These are phyloP conservation scores for Lunasporangiospora selenospora DNA, from an alignment of 192 early-diverging fungal genomes.

Conservation along the genomic window DNA sequence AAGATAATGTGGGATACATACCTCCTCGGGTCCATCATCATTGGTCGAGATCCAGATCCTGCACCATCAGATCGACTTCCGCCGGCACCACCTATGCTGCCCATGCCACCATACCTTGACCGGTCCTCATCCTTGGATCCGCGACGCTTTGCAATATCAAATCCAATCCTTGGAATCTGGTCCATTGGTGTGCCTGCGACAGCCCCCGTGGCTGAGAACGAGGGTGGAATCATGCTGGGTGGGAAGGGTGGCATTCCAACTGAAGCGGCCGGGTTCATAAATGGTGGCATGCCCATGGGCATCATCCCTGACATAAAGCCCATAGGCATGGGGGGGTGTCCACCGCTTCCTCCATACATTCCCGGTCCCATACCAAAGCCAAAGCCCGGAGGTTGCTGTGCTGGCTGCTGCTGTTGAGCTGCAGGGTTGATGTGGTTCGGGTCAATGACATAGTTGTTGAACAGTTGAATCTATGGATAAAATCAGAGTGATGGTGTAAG, in stretches of 20 bases:
- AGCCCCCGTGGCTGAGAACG: slow-evolving; percentile 41
- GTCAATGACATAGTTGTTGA: slow-evolving; percentile 91
- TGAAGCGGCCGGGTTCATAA: slow-evolving; percentile 30
- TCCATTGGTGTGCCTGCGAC: slow-evolving; percentile 58
- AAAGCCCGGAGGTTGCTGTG: slow-evolving; percentile 19
- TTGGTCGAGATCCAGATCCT: slow-evolving; percentile 17
- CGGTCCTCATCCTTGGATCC: slow-evolving; percentile 28
- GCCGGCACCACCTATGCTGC: not conserved
- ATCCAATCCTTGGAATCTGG: slow-evolving; percentile 68
- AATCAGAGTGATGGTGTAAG: not conserved
- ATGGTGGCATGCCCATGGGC: slow-evolving; percentile 34
- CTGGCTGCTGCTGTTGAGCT: slow-evolving; percentile 31
- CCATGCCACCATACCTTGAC: not conserved
- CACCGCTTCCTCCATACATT: slow-evolving; percentile 28
- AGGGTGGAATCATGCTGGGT: slow-evolving; percentile 35
- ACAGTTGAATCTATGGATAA: slow-evolving; percentile 62
- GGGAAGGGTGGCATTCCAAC: slow-evolving; percentile 33
- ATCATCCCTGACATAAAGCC: slow-evolving; percentile 43
- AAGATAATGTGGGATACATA: slow-evolving; percentile 10
- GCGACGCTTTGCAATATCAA: slow-evolving; percentile 47
- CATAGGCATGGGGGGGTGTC: slow-evolving; percentile 44
- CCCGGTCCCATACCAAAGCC: slow-evolving; percentile 26
- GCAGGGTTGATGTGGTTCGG: slow-evolving; percentile 73
- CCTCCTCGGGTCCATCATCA: slow-evolving; percentile 46
- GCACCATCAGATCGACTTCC: not conserved